Evolutionary conservation across 1,284 basidiomycete species (phyloP).

Genomic region (Boletellus deceptivus): DNA sequence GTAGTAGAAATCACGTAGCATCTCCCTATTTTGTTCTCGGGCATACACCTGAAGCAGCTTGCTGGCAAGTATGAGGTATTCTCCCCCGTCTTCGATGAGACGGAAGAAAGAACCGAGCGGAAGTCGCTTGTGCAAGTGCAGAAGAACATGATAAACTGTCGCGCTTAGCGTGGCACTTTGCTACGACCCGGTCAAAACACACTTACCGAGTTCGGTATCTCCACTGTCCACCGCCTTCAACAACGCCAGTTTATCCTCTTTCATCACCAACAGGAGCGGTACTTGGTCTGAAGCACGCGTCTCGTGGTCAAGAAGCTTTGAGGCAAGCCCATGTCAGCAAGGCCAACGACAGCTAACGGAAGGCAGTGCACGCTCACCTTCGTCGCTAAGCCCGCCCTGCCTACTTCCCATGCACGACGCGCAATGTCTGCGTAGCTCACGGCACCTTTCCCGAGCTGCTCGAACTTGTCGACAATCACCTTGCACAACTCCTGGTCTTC

Average conservation of each 20-base stretch:
- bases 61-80: constrained; percentile 69
- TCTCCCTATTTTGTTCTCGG: constrained; percentile 83
- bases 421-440: constrained; percentile 97
- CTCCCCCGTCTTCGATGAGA: constrained; percentile 86
- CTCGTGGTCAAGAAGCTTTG: constrained; percentile 89
- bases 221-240: constrained; percentile 92
- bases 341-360: background rate
- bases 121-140: constrained; percentile 81
- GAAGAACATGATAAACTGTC: constrained; percentile 85
- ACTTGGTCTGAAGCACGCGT: constrained; percentile 90
- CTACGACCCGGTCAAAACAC: background rate
- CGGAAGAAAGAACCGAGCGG: constrained; percentile 93
- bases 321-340: constrained; percentile 1
- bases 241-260: constrained; percentile 87
- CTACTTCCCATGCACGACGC: constrained; percentile 90
- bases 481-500: constrained; percentile 80
- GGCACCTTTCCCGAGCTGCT: constrained; percentile 62
- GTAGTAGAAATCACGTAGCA: constrained; percentile 96
- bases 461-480: constrained; percentile 87
- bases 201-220: constrained; percentile 88
- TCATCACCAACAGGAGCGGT: constrained; percentile 89
- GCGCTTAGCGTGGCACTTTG: background rate
- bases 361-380: constrained; percentile 50
- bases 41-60: constrained; percentile 86
- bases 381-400: constrained; percentile 82